Evolutionary conservation across 208 protist genomes (phyloP), one percentile per base, ranked within the genome.

Genomic region (Leishmania tarentolae): DNA sequence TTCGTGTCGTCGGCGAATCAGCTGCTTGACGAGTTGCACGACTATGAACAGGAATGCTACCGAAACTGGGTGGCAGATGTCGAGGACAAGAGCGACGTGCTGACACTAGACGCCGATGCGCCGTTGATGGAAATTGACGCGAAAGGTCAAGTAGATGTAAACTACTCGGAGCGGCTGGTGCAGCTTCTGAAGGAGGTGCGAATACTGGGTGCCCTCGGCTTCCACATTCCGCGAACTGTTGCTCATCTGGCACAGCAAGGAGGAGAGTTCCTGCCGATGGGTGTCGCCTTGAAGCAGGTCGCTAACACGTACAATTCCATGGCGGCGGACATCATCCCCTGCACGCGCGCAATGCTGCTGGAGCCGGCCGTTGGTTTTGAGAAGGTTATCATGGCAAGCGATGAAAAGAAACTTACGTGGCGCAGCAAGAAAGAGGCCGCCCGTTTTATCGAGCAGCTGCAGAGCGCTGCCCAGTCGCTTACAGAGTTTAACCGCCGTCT

Each of bases 291-390:
- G 73, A 98, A 98, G 89, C 94, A 98, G 78, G 94, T 98, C 37
- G 97, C 97, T 17, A 97, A 93, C 83, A 96, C 92, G 57, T 98
- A 98, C 90, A 98, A 98, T 82, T 93, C 90, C 70, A 97, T 98
- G 91, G 86, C 88, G 28, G 84, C 93, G 4, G 89, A 98, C 81
- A 95, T 98, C 80, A 98, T 98, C 84, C 94, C 91, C 0, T 94
- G 86, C 87, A 98, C 94, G 19, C 92, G 85, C 37, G 95, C 96
- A 6, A 97, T 98, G 93, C 84, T 98, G 66, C 84, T 97, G n/a
- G 94, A 98, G 83, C 88, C 96, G 13, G 95, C 94, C 1, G 79
- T 97, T 19, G 76, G 85, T 63, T 98, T 98, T 83, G 97, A 98
- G 82, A 94, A 94, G 74, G 92, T 98, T 40, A 96, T 98, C 83